Evolutionary conservation across 805 yeast species (phyloP).

Genomic region (Jamesozyma rosinii): DNA sequence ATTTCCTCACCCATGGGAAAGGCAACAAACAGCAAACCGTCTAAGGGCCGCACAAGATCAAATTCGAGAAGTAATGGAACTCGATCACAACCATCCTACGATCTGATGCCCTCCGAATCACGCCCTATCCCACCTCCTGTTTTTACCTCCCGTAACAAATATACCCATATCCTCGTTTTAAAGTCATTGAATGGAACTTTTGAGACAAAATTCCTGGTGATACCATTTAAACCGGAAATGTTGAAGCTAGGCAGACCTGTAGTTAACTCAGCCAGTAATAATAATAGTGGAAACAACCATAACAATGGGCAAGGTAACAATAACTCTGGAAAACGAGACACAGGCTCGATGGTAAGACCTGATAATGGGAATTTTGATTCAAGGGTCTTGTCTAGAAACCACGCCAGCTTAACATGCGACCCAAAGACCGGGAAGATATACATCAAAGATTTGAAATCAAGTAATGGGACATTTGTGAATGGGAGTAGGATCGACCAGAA

Average conservation of each 20-base stretch:
- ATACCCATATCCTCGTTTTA: slow-evolving; percentile 57
- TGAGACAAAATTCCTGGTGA: slow-evolving; percentile 63
- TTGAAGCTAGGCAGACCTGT: slow-evolving; percentile 86
- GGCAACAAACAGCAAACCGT: background rate
- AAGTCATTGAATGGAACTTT: slow-evolving; percentile 75
- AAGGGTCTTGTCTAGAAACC: slow-evolving; percentile 83
- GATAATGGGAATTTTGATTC: slow-evolving; percentile 93
- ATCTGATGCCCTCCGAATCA: slow-evolving; percentile 5
- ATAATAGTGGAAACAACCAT: slow-evolving; percentile 15
- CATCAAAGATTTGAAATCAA: slow-evolving; percentile 78
- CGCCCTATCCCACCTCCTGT: slow-evolving; percentile 6
- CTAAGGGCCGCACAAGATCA: slow-evolving; percentile 17
- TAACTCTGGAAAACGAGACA: slow-evolving; percentile 22
- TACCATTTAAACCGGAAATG: slow-evolving; percentile 76
- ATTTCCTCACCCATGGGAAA: slow-evolving; percentile 1
- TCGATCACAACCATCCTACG: slow-evolving; percentile 7
- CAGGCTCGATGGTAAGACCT: slow-evolving; percentile 38
- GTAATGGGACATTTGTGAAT: slow-evolving; percentile 92
- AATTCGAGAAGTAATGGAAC: slow-evolving; percentile 25
- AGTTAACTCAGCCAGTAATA: slow-evolving; percentile 23
- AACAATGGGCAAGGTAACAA: slow-evolving; percentile 28
- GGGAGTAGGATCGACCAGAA: slow-evolving; percentile 49
- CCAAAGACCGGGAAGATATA: slow-evolving; percentile 52
- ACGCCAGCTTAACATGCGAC: slow-evolving; percentile 82
- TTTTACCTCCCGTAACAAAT: slow-evolving; percentile 21